Percentiles rank a stretch among this genome's conserved stretches.
phyloP scores from a whole-genome alignment of 2,329 filamentous ascomycete genomes.

The Hymenoscyphus infarciens region DNA sequence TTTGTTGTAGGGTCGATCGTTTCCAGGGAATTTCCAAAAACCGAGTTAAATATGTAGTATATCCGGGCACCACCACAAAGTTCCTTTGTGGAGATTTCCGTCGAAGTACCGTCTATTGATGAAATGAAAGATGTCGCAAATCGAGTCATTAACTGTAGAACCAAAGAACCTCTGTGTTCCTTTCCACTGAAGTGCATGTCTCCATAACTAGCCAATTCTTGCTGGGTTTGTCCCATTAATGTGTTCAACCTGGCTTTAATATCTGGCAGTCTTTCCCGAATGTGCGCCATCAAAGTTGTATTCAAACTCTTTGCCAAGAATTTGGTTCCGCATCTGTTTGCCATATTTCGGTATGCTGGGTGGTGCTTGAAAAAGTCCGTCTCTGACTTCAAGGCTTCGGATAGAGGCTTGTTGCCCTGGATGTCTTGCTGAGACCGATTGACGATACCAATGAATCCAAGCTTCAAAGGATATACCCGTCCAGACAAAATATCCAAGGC shows the following conservation, averaged over 20 bases:
- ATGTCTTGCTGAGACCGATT: conserved; percentile 99
- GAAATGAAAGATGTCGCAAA: conserved; percentile 98
- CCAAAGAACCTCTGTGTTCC: conserved; percentile 91
- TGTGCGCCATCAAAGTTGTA: conserved; percentile 91
- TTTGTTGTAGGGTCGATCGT: conserved; percentile 96
- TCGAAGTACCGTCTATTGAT: conserved; percentile 97
- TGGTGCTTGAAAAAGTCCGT: conserved; percentile 96
- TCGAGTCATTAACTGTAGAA: conserved; percentile 95
- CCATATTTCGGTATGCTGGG: conserved; percentile 95
- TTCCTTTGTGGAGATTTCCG: conserved; percentile 94
- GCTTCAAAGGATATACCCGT: conserved; percentile 91
- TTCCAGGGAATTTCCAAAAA: conserved; percentile 90
- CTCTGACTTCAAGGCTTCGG: conserved; percentile 86
- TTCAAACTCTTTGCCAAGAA: conserved; percentile 94
- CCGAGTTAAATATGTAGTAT: conserved; percentile 37
- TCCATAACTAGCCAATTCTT: conserved; percentile 95
- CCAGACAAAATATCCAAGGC: conserved; percentile 97
- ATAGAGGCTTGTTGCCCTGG: conserved; percentile 89
- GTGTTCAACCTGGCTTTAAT: conserved; percentile 98
- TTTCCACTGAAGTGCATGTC: conserved; percentile 98
- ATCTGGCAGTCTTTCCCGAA: conserved; percentile 90
- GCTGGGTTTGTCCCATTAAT: conserved; percentile 98
- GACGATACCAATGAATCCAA: conserved; percentile 96
- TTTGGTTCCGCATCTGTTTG: conserved; percentile 86
- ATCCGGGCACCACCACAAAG: conserved; percentile 36